phyloP scores from a whole-genome alignment of 2,329 filamentous ascomycete genomes.

The Cordyceps cicadae region DNA sequence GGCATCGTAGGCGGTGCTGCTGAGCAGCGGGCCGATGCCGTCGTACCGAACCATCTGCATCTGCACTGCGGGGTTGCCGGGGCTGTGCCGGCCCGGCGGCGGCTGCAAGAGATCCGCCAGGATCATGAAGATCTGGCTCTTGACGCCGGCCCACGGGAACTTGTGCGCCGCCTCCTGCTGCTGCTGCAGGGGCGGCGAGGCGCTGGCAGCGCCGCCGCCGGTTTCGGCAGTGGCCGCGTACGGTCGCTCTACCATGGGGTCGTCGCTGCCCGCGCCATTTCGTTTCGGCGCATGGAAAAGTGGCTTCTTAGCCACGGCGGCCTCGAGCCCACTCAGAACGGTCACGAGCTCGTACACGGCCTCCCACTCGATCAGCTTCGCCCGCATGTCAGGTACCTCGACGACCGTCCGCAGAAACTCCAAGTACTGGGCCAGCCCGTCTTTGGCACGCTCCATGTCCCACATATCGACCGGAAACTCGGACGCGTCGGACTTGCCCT shows the following conservation, averaged over 20 bases:
- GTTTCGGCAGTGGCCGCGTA: conserved; percentile 34
- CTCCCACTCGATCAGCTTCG: conserved; percentile 85
- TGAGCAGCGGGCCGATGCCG: conserved; percentile 78
- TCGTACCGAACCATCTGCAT: conserved; percentile 78
- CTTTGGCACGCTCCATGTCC: conserved; percentile 97
- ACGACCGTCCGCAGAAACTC: conserved; percentile 88
- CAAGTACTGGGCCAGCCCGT: conserved; percentile 87
- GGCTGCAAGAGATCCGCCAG: conserved; percentile 86
- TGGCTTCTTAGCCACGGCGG: conserved; percentile 75
- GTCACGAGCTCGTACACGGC: conserved; percentile 82
- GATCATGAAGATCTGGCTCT: conserved; percentile 86
- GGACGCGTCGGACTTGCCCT: conserved; percentile 63
- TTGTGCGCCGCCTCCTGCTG: conserved; percentile 57
- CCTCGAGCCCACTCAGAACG: conserved; percentile 77
- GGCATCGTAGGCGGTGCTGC: conserved; percentile 85
- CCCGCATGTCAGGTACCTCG: conserved; percentile 74
- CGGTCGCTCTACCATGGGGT: conserved; percentile 52
- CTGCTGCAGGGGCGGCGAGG: conserved; percentile 35
- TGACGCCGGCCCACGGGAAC: conserved; percentile 66
- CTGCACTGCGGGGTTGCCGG: conserved; percentile 68
- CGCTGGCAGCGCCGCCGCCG: conserved; percentile 25
- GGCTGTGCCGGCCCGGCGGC: conserved; percentile 51
- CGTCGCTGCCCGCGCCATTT: conserved; percentile 24
- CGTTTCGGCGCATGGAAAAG: conserved; percentile 41
- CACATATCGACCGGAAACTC: conserved; percentile 92